A percentile compares a stretch with the other conserved stretches of the same genome.
phyloP scores from a whole-genome alignment of 768 basidiomycete genomes.

The Mycena galopus region DNA sequence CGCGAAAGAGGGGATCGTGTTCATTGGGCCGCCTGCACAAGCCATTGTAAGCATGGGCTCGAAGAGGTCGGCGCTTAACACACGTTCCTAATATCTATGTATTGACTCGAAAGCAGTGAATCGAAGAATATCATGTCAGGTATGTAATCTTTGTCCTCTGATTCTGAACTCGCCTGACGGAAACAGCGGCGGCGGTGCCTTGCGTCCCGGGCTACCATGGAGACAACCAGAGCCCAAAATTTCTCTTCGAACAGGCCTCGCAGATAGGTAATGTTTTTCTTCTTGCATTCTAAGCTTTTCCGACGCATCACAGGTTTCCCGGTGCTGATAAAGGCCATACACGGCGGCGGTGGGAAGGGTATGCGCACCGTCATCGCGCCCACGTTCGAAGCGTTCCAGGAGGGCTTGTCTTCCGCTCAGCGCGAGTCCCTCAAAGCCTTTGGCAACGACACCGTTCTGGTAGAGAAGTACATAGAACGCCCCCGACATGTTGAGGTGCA shows the following conservation, averaged over 20 bases:
- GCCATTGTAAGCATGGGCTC: conserved; percentile 97
- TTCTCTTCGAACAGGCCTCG: conserved; percentile 76
- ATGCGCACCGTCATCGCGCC: conserved; percentile 83
- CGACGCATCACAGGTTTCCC: conserved; percentile 73
- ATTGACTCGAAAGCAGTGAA: conserved; percentile 64
- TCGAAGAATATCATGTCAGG: conserved; percentile 96
- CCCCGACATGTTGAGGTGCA: conserved; percentile 96
- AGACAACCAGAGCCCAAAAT: conserved; percentile 78
- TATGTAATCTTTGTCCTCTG: conserved; percentile 45
- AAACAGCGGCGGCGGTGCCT: conserved; percentile 85
- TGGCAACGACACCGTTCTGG: conserved; percentile 86
- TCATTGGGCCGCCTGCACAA: conserved; percentile 90
- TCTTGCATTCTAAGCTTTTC: neutral
- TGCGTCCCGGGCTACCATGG: conserved; percentile 97
- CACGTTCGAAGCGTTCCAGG: conserved; percentile 76
- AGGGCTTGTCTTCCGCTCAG: conserved; percentile 88
- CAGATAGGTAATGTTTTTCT: conserved; percentile 67
- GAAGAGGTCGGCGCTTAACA: conserved; percentile 88
- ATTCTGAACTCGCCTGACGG: conserved; percentile 15
- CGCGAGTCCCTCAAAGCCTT: conserved; percentile 92
- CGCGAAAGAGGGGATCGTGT: conserved; percentile 84
- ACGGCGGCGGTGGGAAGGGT: conserved; percentile 96
- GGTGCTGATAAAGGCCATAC: conserved; percentile 95
- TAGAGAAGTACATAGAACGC: conserved; percentile 90
- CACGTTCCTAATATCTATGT: neutral